Conservation (phyloP, 2,329 filamentous ascomycete species). For the Sporothrix protearum region DNA sequence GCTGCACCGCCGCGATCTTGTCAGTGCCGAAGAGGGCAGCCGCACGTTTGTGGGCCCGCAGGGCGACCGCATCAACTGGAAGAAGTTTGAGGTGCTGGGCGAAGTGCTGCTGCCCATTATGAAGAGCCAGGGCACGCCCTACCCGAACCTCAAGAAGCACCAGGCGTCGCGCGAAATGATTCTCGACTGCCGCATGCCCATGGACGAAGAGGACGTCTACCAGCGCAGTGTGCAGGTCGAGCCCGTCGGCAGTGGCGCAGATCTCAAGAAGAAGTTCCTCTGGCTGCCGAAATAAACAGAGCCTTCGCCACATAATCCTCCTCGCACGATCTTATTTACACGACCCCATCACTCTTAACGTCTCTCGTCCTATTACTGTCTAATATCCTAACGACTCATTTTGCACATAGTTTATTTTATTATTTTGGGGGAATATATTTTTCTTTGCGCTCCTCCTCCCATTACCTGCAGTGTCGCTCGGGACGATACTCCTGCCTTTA, state of each 20-base stretch:
- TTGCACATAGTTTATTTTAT: background rate
- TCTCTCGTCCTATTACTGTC: background rate
- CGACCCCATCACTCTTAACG: background rate
- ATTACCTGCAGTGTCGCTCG: background rate
- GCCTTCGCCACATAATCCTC: background rate
- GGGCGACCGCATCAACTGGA: conserved; percentile 85
- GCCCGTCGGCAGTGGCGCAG: conserved; percentile 45
- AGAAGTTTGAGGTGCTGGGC: conserved; percentile 94
- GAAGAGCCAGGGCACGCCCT: conserved; percentile 82
- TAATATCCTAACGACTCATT: conserved; percentile 2
- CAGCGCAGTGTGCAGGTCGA: conserved; percentile 60
- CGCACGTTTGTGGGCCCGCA: conserved; percentile 76
- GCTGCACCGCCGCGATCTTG: conserved; percentile 81
- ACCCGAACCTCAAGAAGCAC: conserved; percentile 66
- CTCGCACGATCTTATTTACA: background rate
- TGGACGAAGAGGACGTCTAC: conserved; percentile 78
- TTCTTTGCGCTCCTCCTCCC: background rate
- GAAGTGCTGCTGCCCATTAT: conserved; percentile 89
- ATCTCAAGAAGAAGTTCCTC: conserved; percentile 62
- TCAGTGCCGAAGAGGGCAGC: conserved; percentile 89
- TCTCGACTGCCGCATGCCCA: conserved; percentile 74
- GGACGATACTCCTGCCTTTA: background rate
- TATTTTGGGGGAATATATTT: background rate
- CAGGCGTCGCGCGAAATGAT: conserved; percentile 71
- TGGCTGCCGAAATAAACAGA: conserved; percentile 56